Evolutionary conservation across 495 filamentous ascomycete species (phyloP), one percentile per base, ranked within the genome.

Genomic region (Penicillium cosmopolitanum): DNA sequence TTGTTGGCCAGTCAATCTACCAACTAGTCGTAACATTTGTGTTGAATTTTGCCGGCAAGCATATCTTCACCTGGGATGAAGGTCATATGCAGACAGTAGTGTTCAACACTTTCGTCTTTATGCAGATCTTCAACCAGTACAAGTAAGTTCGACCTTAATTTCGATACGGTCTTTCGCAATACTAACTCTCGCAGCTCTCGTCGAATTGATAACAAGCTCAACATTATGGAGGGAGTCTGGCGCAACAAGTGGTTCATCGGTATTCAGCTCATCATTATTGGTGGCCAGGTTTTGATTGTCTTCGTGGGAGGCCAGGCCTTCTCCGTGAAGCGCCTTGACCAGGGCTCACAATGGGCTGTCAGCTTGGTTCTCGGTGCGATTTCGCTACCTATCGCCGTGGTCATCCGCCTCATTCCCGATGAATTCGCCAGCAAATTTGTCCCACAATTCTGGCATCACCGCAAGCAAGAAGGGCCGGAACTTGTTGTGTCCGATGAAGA

Each of bases 81-180:
- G 52, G 63, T 36, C 51, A 64, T 21, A 72, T 92, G 48, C 72
- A 84, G 57, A 92, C 91, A 1, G 76, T 94, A 40, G 84, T 96
- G 23, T 96, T 96, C 80, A 96, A 96, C 77, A 91, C 89, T 2
- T 96, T 94, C 64, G 90, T 95, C 38, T 96, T 92, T 87, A 93
- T 96, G 90, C 92, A 96, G 63, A 92, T 96, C 63, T 96, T 96
- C 83, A 96, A 96, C 67, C 82, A 91, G 67, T 86, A 90, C 50
- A 83, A 79, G 42, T 46, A 46, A 21, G 42, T 46, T 16, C 11
- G 36, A 38, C 12, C 36, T 16, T 19, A 5, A 18, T n/a, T 13
- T 15, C 23, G 42, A 19, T 23, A 9, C 2, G 12, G 13, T 19
- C n/a, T 16, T 46, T 46, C 42, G 3, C 3, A 5, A 46, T 18